phyloP scores from a whole-genome alignment of 2,329 filamentous ascomycete genomes.

The Colletotrichum sp. region DNA sequence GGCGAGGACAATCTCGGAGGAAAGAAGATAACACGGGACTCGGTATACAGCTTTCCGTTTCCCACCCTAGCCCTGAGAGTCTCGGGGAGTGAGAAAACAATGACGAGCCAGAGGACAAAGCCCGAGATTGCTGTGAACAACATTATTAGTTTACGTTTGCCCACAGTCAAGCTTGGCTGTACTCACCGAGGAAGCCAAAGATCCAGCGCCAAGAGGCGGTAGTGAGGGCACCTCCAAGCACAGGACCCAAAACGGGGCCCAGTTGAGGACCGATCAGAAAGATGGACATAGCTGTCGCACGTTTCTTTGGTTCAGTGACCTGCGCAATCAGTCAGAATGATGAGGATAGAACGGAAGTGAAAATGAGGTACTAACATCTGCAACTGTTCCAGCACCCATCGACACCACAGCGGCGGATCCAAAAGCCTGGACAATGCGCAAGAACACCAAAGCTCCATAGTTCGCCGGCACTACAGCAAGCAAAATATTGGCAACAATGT shows the following conservation, averaged over 20 bases:
- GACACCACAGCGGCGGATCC: slow-evolving; percentile 46
- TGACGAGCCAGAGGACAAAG: slow-evolving; percentile 30
- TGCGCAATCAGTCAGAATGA: slow-evolving; percentile 26
- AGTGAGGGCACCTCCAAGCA: slow-evolving; percentile 45
- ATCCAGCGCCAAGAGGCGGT: slow-evolving; percentile 46
- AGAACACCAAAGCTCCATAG: slow-evolving; percentile 39
- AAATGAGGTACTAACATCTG: slow-evolving; percentile 31
- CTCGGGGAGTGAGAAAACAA: slow-evolving; percentile 45
- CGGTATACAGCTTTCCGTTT: slow-evolving; percentile 36
- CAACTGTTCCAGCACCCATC: slow-evolving; percentile 46
- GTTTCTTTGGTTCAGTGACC: slow-evolving; percentile 32
- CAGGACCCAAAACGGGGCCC: slow-evolving; percentile 46
- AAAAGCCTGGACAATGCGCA: slow-evolving; percentile 46
- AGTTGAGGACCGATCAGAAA: slow-evolving; percentile 48
- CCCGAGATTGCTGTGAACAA: slow-evolving; percentile 28
- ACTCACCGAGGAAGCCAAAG: slow-evolving; percentile 40
- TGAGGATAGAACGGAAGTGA: not conserved
- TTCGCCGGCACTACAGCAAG: slow-evolving; percentile 41
- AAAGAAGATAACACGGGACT: slow-evolving; percentile 22
- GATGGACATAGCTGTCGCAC: slow-evolving; percentile 43
- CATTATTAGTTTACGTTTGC: not conserved
- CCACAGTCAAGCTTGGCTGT: not conserved
- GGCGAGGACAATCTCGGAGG: slow-evolving; percentile 26
- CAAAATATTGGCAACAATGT: slow-evolving; percentile 41
- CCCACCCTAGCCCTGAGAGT: slow-evolving; percentile 49